A percentile compares a stretch with the other conserved stretches of the same genome.
Evolutionary conservation across 768 basidiomycete genomes (phyloP).

Genomic region (Obba rivulosa): DNA sequence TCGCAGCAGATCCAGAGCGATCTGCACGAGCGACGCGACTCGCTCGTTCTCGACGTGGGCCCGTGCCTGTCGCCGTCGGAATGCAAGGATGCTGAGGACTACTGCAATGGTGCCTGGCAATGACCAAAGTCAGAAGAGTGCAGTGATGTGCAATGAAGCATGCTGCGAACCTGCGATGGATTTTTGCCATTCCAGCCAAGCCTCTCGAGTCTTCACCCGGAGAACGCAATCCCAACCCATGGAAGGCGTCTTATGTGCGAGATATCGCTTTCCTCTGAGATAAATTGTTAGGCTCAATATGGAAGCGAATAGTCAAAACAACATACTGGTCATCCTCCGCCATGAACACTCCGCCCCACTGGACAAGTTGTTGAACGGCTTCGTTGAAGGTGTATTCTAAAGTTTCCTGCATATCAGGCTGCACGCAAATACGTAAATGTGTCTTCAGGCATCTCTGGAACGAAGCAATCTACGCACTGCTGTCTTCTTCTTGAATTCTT

Average conservation of each 20-base stretch:
- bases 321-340: slow-evolving; percentile 63
- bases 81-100: slow-evolving; percentile 13
- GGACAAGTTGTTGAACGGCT: slow-evolving; percentile 70
- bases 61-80: slow-evolving; percentile 41
- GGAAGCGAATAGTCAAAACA: not conserved
- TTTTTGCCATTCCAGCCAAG: slow-evolving; percentile 64
- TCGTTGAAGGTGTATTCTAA: slow-evolving; percentile 76
- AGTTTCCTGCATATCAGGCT: slow-evolving; percentile 49
- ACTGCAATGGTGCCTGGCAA: slow-evolving; percentile 15
- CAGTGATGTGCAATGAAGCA: not conserved
- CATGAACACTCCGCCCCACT: slow-evolving; percentile 69
- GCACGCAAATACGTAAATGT: not conserved
- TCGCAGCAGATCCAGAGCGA: slow-evolving; percentile 73
- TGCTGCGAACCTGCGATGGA: slow-evolving; percentile 53
- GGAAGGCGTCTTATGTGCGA: slow-evolving; percentile 67
- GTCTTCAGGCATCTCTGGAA: not conserved
- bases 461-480: slow-evolving; percentile 30
- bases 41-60: slow-evolving; percentile 56
- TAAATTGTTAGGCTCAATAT: not conserved
- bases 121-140: not conserved
- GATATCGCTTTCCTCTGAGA: slow-evolving; percentile 61
- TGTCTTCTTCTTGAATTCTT: slow-evolving; percentile 52
- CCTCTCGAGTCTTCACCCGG: slow-evolving; percentile 58
- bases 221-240: slow-evolving; percentile 63
- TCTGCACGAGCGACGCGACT: slow-evolving; percentile 69